Percentiles rank a stretch among this genome's conserved stretches.
Evolutionary conservation across 169 alveolate genomes (phyloP).

Genomic region (Plasmodium cynomolgi): DNA sequence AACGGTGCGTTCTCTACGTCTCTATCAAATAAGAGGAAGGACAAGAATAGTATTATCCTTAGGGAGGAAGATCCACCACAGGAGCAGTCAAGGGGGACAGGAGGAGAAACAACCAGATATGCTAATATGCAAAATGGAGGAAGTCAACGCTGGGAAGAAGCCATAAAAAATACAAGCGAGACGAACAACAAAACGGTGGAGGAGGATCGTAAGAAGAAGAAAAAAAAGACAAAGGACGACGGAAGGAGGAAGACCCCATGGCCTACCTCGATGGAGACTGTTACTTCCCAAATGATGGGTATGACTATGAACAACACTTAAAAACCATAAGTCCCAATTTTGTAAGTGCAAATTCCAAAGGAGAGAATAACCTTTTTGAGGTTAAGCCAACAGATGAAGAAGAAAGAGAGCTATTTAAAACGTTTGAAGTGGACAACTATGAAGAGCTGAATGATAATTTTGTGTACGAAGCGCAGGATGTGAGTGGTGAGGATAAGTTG

Average conservation of each 20-base stretch:
- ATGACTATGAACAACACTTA: slow-evolving; percentile 85
- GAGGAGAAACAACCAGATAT: not conserved
- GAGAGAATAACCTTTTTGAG: slow-evolving; percentile 31
- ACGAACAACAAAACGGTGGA: not conserved
- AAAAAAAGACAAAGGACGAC: slow-evolving; percentile 5
- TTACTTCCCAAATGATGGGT: slow-evolving; percentile 86
- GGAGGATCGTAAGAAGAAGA: not conserved
- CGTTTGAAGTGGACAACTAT: slow-evolving; percentile 77
- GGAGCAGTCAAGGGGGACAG: not conserved
- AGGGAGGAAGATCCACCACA: not conserved
- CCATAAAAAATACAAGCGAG: not conserved
- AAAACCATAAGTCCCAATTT: slow-evolving; percentile 81
- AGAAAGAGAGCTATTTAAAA: slow-evolving; percentile 80
- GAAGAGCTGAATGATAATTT: slow-evolving; percentile 86
- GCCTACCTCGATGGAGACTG: slow-evolving; percentile 84
- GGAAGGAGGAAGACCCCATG: slow-evolving; percentile 11
- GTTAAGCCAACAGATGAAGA: slow-evolving; percentile 58
- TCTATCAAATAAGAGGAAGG: not conserved
- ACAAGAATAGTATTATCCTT: not conserved
- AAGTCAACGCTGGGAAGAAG: not conserved
- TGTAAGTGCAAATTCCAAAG: slow-evolving; percentile 71
- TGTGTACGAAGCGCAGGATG: slow-evolving; percentile 81
- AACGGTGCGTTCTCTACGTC: not conserved
- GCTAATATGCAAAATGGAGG: not conserved
- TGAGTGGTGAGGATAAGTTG: slow-evolving; percentile 42